These are phyloP conservation scores for Colletotrichum ledebouriae DNA, from an alignment of 2,329 filamentous ascomycete genomes.

Conservation along the genomic window DNA sequence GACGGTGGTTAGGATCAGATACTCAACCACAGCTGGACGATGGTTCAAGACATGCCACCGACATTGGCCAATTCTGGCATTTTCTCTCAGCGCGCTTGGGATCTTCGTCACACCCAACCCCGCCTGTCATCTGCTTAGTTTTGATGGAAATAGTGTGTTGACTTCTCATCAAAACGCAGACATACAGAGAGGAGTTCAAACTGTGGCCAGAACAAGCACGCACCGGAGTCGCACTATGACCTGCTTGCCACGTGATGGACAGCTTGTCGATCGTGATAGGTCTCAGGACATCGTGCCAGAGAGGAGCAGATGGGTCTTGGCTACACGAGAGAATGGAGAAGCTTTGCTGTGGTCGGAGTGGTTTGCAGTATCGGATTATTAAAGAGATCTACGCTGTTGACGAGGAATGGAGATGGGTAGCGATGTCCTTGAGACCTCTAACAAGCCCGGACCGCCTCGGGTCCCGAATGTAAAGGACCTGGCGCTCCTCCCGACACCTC, in stretches of 20 bases:
- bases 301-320: conserved; percentile 1
- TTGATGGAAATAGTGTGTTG: conserved; percentile 4
- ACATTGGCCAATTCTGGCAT: neutral
- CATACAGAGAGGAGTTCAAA: neutral
- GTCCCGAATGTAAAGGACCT: neutral
- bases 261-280: conserved; percentile 27
- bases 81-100: neutral
- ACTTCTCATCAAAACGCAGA: conserved; percentile 19
- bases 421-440: neutral
- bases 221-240: conserved; percentile 11
- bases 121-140: neutral
- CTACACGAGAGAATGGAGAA: no score
- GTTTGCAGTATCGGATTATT: neutral
- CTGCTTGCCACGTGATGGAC: conserved; percentile 24
- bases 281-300: neutral
- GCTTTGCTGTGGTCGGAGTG: no score
- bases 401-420: neutral
- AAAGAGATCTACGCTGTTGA: neutral
- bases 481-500: neutral
- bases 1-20: neutral
- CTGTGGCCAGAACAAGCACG: conserved; percentile 2
- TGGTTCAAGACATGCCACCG: neutral
- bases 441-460: neutral
- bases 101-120: conserved; percentile 9
- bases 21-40: neutral